phyloP scores from a whole-genome alignment of 805 yeast species.

The Cyberlindnera maclurae region DNA sequence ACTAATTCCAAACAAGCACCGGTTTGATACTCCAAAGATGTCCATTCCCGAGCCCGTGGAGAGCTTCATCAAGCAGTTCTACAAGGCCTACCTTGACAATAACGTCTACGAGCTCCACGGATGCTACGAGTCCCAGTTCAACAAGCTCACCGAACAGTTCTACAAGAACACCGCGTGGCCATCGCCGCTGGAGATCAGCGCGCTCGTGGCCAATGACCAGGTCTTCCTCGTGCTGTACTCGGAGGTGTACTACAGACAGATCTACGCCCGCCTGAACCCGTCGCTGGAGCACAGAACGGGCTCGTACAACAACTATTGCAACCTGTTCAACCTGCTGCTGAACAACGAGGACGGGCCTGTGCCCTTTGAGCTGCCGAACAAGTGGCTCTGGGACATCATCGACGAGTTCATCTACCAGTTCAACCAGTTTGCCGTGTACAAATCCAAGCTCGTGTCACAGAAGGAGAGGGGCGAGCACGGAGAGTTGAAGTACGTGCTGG shows the following conservation, averaged over 20 bases:
- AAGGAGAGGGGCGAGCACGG: constrained; percentile 20
- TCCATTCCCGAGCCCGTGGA: constrained; percentile 37
- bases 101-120: constrained; percentile 36
- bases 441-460: constrained; percentile 29
- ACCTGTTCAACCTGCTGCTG: constrained; percentile 37
- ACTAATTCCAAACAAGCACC: no score
- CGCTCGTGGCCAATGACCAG: constrained; percentile 38
- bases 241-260: constrained; percentile 43
- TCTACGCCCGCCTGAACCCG: constrained; percentile 38
- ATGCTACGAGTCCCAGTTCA: constrained; percentile 39
- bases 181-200: constrained; percentile 35
- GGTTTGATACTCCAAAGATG: constrained; percentile 3
- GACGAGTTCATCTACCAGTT: constrained; percentile 48
- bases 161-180: constrained; percentile 40
- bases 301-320: constrained; percentile 43
- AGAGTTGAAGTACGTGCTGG: constrained; percentile 32
- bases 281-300: constrained; percentile 37
- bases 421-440: constrained; percentile 36
- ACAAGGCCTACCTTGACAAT: constrained; percentile 35
- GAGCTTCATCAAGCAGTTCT: constrained; percentile 36
- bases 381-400: constrained; percentile 46
- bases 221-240: constrained; percentile 39
- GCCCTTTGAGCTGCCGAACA: constrained; percentile 38
- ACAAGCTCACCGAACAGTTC: constrained; percentile 38
- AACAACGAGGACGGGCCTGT: constrained; percentile 37